phyloP scores from a whole-genome alignment of 2,329 filamentous ascomycete genomes.

The Paradendryphiella salina region DNA sequence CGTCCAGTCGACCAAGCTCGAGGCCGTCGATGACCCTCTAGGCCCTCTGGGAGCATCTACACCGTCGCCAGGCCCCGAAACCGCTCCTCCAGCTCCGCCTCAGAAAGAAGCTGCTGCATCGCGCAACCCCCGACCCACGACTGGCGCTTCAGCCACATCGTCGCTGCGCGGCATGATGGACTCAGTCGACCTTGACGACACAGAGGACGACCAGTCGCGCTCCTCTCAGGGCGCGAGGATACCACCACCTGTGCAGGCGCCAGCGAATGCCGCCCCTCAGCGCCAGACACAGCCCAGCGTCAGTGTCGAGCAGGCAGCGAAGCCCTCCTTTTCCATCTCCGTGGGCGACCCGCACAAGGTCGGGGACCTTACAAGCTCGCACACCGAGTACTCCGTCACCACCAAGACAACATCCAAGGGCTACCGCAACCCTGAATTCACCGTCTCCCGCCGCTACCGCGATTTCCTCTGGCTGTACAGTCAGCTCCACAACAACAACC shows the following conservation, averaged over 20 bases:
- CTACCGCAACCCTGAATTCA: slow-evolving; percentile 89
- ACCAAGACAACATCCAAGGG: slow-evolving; percentile 97
- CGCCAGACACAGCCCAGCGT: slow-evolving; percentile 73
- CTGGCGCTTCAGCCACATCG: slow-evolving; percentile 58
- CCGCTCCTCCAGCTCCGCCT: slow-evolving; percentile 69
- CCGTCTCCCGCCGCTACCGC: slow-evolving; percentile 89
- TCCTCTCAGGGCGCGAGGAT: slow-evolving; percentile 61
- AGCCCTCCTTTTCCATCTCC: slow-evolving; percentile 85
- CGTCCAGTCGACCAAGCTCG: slow-evolving; percentile 75
- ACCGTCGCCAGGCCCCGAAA: slow-evolving; percentile 54
- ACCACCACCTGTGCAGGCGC: slow-evolving; percentile 64
- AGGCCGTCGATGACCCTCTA: slow-evolving; percentile 75
- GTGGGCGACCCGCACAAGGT: slow-evolving; percentile 98
- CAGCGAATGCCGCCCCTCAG: slow-evolving; percentile 51
- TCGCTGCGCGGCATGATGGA: slow-evolving; percentile 61
- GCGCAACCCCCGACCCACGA: slow-evolving; percentile 52
- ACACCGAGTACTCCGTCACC: slow-evolving; percentile 95
- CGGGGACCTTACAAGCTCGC: slow-evolving; percentile 91
- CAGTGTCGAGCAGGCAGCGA: slow-evolving; percentile 88
- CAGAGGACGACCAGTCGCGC: slow-evolving; percentile 53
- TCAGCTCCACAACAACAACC: slow-evolving; percentile 89
- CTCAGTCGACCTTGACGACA: slow-evolving; percentile 72
- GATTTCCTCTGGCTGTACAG: slow-evolving; percentile 99
- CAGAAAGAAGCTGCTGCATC: slow-evolving; percentile 63
- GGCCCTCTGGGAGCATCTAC: slow-evolving; percentile 74